A percentile compares a stretch with the other conserved stretches of the same genome.
Conservation (phyloP, 208 protist genomes). For the Leishmania martiniquensis region DNA sequence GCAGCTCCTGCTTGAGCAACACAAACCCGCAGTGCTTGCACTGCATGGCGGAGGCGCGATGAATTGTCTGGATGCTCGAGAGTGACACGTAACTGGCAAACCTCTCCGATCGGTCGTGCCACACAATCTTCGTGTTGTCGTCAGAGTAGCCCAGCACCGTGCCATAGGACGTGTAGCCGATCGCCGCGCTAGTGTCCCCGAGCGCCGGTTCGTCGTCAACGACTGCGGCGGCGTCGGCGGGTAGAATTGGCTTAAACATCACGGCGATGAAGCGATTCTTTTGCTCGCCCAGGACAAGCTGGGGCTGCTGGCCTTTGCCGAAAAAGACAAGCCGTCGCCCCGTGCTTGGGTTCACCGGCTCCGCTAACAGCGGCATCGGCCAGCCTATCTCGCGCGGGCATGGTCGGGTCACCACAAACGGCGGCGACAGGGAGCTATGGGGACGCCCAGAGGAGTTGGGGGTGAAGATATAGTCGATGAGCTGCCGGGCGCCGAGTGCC, state of each 20-base stretch:
- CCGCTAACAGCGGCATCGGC: conserved; percentile 43
- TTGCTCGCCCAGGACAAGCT: conserved; percentile 44
- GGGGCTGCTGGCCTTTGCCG: conserved; percentile 36
- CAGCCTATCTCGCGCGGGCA: conserved; percentile 37
- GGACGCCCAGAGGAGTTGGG: conserved; percentile 17
- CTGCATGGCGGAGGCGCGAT: conserved; percentile 48
- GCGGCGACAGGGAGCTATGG: conserved; percentile 35
- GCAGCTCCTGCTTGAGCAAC: conserved; percentile 51
- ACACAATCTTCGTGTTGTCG: conserved; percentile 72
- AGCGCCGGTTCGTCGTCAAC: conserved; percentile 5
- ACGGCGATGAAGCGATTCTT: conserved; percentile 50
- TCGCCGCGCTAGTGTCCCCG: conserved; percentile 1
- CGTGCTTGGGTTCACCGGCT: conserved; percentile 50
- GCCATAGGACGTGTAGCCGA: conserved; percentile 47
- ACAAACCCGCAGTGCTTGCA: conserved; percentile 74
- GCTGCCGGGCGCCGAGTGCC: conserved; percentile 43
- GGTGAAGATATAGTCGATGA: conserved; percentile 49
- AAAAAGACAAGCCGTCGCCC: conserved; percentile 70
- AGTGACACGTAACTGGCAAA: conserved; percentile 62
- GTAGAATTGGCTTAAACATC: conserved; percentile 36
- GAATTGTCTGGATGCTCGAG: conserved; percentile 42
- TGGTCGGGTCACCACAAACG: conserved; percentile 22
- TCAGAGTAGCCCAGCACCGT: conserved; percentile 79
- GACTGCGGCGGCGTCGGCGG: neutral
- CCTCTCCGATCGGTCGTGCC: conserved; percentile 68